Conservation (phyloP, 2,329 filamentous ascomycete genomes). For the Dryadomyces sulphureus region DNA sequence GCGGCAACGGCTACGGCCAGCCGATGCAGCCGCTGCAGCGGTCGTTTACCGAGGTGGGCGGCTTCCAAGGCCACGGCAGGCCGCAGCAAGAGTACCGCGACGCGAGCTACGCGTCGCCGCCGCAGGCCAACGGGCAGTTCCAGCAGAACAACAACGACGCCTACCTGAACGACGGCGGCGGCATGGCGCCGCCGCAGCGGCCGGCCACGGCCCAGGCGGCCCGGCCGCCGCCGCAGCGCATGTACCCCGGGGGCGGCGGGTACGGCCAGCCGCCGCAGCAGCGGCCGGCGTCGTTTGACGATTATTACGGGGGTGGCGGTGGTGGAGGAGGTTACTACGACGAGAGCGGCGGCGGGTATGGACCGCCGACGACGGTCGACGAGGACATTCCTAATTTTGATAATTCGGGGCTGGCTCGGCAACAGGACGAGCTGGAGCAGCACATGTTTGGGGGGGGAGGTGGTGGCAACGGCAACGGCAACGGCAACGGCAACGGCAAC, state of each 20-base stretch:
- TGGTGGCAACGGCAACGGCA: not conserved
- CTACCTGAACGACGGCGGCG: not conserved
- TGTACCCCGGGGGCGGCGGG: constrained; percentile 18
- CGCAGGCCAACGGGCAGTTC: constrained; percentile 28
- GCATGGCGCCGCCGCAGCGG: constrained; percentile 23
- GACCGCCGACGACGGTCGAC: constrained; percentile 8
- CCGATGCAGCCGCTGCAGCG: constrained; percentile 9
- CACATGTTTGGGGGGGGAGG: constrained; percentile 20
- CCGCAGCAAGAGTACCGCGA: constrained; percentile 19
- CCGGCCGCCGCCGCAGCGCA: constrained; percentile 36
- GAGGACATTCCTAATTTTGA: constrained; percentile 8
- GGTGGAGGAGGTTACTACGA: constrained; percentile 44
- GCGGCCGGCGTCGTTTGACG: constrained; percentile 26
- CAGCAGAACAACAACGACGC: constrained; percentile 12
- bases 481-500: constrained; percentile 12
- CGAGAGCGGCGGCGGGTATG: constrained; percentile 16
- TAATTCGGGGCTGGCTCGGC: not conserved
- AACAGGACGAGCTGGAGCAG: constrained; percentile 31
- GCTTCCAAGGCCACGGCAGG: constrained; percentile 16
- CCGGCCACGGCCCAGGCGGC: constrained; percentile 40
- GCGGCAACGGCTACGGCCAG: constrained; percentile 12
- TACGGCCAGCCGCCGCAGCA: constrained; percentile 19
- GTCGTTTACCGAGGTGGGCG: not conserved
- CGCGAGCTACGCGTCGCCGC: constrained; percentile 32
- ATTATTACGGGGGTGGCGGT: constrained; percentile 41